Evolutionary conservation across 164 flowering plant genomes (phyloP).

Genomic region (Vitis rupestris): DNA sequence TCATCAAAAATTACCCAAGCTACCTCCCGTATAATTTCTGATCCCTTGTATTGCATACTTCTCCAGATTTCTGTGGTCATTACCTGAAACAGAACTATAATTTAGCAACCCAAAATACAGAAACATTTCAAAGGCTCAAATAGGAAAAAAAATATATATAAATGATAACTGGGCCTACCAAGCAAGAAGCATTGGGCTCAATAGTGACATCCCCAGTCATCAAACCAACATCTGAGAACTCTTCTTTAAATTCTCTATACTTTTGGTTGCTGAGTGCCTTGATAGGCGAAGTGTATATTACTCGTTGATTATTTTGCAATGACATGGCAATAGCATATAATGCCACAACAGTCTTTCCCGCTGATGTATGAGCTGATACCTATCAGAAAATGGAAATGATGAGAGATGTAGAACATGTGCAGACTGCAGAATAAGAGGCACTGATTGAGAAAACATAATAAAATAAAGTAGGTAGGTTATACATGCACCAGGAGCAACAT

Average conservation of each 20-base stretch:
- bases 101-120: not conserved
- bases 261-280: slow-evolving; percentile 98
- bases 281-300: slow-evolving; percentile 95
- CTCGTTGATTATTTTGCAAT: slow-evolving; percentile 80
- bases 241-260: slow-evolving; percentile 90
- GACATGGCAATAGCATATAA: slow-evolving; percentile 95
- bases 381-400: slow-evolving; percentile 14
- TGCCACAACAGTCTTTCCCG: slow-evolving; percentile 98
- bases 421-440: no score
- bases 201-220: slow-evolving; percentile 99
- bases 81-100: slow-evolving; percentile 48
- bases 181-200: slow-evolving; percentile 96
- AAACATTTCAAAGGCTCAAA: not conserved
- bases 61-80: slow-evolving; percentile 99
- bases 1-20: slow-evolving; percentile 98
- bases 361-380: slow-evolving; percentile 99
- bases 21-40: slow-evolving; percentile 86
- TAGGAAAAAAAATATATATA: not conserved
- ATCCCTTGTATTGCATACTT: slow-evolving; percentile 98
- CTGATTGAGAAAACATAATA: not conserved
- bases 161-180: slow-evolving; percentile 44
- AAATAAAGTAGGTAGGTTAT: not conserved
- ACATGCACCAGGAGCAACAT: no score
- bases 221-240: slow-evolving; percentile 95
- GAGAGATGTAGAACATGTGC: not conserved